Base-by-base conservation (phyloP, 106 monocot genomes). In the Acanthochlamys bracteata region DNA sequence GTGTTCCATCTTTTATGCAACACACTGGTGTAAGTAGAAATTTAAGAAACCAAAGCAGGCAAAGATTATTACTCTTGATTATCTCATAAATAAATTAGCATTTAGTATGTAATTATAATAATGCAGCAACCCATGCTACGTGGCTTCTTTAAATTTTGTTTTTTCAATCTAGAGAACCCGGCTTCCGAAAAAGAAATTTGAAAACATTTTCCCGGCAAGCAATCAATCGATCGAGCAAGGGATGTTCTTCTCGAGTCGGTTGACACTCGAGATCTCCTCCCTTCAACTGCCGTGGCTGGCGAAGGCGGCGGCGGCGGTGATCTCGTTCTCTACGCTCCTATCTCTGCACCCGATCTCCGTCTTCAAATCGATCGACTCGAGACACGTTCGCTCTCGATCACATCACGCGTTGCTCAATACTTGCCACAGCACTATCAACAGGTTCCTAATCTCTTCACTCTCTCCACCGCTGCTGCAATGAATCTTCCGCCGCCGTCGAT, bases 331-430 rank as follows among this genome's bases (percentile, higher is more conserved):
- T 20, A 84, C 25, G 79, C 87, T 3, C 90, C 90, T 0, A 86
- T 96, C 64, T 84, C 95, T 42, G 86, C 90, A 14, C 95, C 95
- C 1, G 95, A 96, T 64, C 95, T 96, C 72, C 90, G 83, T 80
- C 84, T 96, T 64, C 79, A 90, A 68, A 77, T 90, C 66, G 82
- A 90, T 71, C 90, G 87, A 71, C 88, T 96, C 74, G 73, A 84
- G 45, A 62, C 68, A 63, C 95, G 83, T 2, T 90, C 95, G 24
- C 75, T 80, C 64, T 78, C 76, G 41, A 79, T 96, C 77, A 82
- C 90, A 54, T 64, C 72, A 67, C 69, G 64, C 20, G 90, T 91
- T 69, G 79, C 80, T 8, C 63, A 76, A 65, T 85, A 84, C 82
- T 75, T 80, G 53, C 57, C 80, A 71, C 75, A 80, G 64, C 79